Evolutionary conservation across 2,329 filamentous ascomycete genomes (phyloP), one percentile per base, ranked within the genome.

Genomic region (Fusarium begoniae): DNA sequence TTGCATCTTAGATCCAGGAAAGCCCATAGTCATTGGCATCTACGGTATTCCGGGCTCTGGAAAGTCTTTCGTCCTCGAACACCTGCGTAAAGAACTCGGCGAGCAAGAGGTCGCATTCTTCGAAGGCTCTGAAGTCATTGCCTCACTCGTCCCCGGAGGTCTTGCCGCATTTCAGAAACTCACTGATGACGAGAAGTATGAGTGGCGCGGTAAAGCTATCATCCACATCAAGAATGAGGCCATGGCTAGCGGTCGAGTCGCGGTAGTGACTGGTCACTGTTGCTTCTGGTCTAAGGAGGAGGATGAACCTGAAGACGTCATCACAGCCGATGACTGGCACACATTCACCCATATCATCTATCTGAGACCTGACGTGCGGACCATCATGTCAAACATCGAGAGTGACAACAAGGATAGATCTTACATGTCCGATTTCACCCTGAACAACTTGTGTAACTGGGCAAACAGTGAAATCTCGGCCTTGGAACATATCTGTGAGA

Each of bases 261-360:
- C 79, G 4, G 74, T 92, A 6, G 86, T 92, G 7, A 80, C 87
- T 9, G 89, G 88, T n/a, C n/a, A n/a, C n/a, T n/a, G n/a, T n/a
- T n/a, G n/a, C n/a, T n/a, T n/a, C n/a, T n/a, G n/a, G n/a, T n/a
- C n/a, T n/a, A n/a, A n/a, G n/a, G n/a, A n/a, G n/a, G n/a, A n/a
- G n/a, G n/a, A n/a, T n/a, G n/a, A n/a, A n/a, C n/a, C n/a, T n/a
- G n/a, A n/a, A n/a, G n/a, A n/a, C n/a, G n/a, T n/a, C n/a, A n/a
- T n/a, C n/a, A n/a, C n/a, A n/a, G n/a, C n/a, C 1, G 44, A 14
- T 26, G 44, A 92, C 63, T 55, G 85, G 8, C 48, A 81, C 0
- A 83, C 79, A 0, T 92, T 85, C 76, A 90, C 88, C 0, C 89
- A 92, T 72, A 88, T 92, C 20, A 48, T 92, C 18, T 91, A 92